Base-by-base conservation (phyloP, 768 basidiomycete genomes). In the Lentinula edodes region DNA sequence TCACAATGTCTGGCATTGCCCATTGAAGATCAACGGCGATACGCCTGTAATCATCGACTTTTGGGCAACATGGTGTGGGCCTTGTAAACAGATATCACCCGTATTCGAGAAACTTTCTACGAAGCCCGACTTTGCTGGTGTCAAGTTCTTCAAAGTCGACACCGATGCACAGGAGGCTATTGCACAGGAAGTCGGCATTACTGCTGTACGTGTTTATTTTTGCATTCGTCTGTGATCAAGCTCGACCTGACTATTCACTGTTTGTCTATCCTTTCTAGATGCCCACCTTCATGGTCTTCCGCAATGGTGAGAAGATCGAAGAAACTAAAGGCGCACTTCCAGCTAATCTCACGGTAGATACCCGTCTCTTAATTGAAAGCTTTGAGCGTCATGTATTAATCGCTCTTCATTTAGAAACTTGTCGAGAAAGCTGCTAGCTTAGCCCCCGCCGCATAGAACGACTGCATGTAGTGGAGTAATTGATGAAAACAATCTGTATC, bases 141-240 rank as follows among this genome's bases (percentile, higher is more conserved):
- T 88, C 60, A 76, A 78, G 18, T 88, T 89, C 71, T 89, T 85
- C 79, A 89, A 89, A 70, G 85, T 91, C 61, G 84, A 93, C 64
- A 82, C 90, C 35, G 91, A 93, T 65, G 76, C 74, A 35, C 80
- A 81, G 54, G 63, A 69, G 4, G 78, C 80, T 0, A 82, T 89
- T 56, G 68, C 82, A 0, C 72, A 82, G 61, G 86, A 89, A 71
- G 83, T 80, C 56, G 83, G 82, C 42, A 75, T 90, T 62, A 78
- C 82, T 62, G 86, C 85, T 53, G 88, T 89, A 69, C 35, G 87
- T 78, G 5, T 36, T 38, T 12, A 16, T 52, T 61, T 34, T 42
- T 57, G 38, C 52, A 2, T 18, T 18, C 42, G 20, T 20, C 6
- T 5, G 34, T 53, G 9, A 34, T 18, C 32, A 13, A n/a, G 36